Evolutionary conservation across 2,329 filamentous ascomycete genomes (phyloP), one percentile per base, ranked within the genome.

Genomic region (Sporothrix brasiliensis): DNA sequence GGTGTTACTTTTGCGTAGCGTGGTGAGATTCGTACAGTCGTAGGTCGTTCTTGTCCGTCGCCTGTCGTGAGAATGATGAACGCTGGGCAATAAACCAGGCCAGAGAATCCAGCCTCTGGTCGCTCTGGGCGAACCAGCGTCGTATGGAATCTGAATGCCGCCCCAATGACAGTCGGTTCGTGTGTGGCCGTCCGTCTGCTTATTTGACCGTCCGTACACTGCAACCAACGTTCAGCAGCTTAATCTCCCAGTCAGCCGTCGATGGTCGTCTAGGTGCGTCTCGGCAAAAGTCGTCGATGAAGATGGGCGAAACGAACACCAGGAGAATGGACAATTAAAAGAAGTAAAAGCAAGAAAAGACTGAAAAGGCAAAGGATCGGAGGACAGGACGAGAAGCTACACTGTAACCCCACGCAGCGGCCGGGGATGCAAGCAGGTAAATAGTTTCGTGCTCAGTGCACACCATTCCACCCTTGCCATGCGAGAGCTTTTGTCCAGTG

Each of bases 391-490:
- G 11, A 67, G 61, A 67, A 41, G 53, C 69, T 52, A 50, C 41
- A 47, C 44, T 39, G 69, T 65, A 13, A 52, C 54, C 44, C 52
- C 52, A 67, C 53, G 61, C 52, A 50, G 19, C 41, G 39, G 9
- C 44, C 47, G 63, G 63, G 69, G 52, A 67, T 53, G 34, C 53
- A 60, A 47, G n/a, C 63, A 68, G 39, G 56, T 68, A 68, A 65
- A 68, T 71, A 68, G 27, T 19, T 63, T 50, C 54, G 56, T 65
- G 21, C 60, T 66, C 44, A 53, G 47, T 39, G 47, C 27, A 39
- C 47, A 39, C 47, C 13, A n/a, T n/a, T 7, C 14, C 24, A 14
- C 27, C 11, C 14, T 49, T 19, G 44, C 44, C 44, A 49, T 14
- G 5, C 14, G 44, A 21, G 50, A 24, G 50, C 50, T 21, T 24